Percentiles rank a stretch among this genome's conserved stretches.
Evolutionary conservation across 768 basidiomycete species (phyloP).

Genomic region (Thelephora ganbajun): DNA sequence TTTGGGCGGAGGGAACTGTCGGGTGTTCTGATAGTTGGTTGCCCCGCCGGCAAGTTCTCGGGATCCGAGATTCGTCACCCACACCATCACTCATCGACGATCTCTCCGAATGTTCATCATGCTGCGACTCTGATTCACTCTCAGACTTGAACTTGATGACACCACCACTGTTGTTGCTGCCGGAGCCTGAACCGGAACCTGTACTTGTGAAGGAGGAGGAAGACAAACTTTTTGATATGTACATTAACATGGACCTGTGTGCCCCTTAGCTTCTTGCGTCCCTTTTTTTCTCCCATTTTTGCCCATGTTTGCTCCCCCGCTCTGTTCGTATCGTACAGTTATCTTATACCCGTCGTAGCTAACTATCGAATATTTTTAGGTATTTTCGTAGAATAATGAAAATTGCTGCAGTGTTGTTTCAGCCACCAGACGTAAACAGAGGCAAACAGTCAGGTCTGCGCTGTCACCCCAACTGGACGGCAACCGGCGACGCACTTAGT

Average conservation of each 20-base stretch:
- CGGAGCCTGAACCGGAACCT: not conserved
- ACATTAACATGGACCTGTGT: conserved; percentile 24
- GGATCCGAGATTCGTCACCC: not conserved
- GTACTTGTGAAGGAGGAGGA: conserved; percentile 7
- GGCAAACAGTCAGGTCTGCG: not conserved
- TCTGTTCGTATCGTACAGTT: conserved; percentile 21
- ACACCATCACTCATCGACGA: not conserved
- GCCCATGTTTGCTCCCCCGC: too few relatives aligned
- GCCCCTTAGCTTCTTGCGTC: conserved; percentile 2
- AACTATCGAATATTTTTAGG: too few relatives aligned
- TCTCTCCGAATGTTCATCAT: not conserved
- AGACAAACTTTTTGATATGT: conserved; percentile 26
- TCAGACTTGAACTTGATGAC: not conserved
- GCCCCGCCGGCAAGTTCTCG: not conserved
- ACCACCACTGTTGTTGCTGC: too few relatives aligned
- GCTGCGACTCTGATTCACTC: not conserved
- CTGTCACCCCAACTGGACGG: too few relatives aligned
- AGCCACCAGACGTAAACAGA: conserved; percentile 8
- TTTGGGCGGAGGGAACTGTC: not conserved
- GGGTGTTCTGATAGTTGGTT: not conserved
- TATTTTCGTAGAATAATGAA: too few relatives aligned
- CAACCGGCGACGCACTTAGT: too few relatives aligned
- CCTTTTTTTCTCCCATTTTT: too few relatives aligned
- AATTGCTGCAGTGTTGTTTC: too few relatives aligned
- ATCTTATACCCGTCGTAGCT: too few relatives aligned